phyloP scores from a whole-genome alignment of 371 early-diverging fungal species.

The Umbelopsis sp. region DNA sequence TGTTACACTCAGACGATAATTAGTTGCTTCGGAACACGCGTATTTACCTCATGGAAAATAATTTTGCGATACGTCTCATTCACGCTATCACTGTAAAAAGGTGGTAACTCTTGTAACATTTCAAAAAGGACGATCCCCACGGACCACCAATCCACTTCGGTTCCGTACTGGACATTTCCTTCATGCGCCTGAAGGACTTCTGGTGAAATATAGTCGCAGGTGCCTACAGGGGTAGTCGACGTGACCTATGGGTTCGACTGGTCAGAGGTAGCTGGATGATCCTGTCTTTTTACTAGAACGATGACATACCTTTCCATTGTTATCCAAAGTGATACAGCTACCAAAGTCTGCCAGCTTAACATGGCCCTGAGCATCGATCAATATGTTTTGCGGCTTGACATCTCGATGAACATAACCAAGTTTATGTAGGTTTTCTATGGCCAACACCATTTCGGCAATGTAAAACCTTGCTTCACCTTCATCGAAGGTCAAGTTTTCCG shows the following conservation, averaged over 20 bases:
- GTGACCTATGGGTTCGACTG: slow-evolving; percentile 47
- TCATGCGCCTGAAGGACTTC: slow-evolving; percentile 81
- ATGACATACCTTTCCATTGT: slow-evolving; percentile 32
- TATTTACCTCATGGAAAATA: slow-evolving; percentile 68
- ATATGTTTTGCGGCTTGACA: slow-evolving; percentile 83
- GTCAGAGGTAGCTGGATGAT: background rate
- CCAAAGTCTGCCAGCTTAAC: slow-evolving; percentile 95
- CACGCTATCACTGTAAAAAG: slow-evolving; percentile 84
- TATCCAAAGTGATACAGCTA: slow-evolving; percentile 53
- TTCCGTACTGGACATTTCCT: slow-evolving; percentile 80
- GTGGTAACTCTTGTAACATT: slow-evolving; percentile 91
- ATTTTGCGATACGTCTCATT: slow-evolving; percentile 89
- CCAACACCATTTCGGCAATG: slow-evolving; percentile 93
- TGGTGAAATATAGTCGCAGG: slow-evolving; percentile 96
- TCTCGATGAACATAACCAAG: slow-evolving; percentile 96
- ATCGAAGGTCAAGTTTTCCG: slow-evolving; percentile 69
- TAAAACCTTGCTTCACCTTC: slow-evolving; percentile 95
- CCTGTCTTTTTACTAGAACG: background rate
- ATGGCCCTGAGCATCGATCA: slow-evolving; percentile 76
- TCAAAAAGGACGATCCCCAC: slow-evolving; percentile 97
- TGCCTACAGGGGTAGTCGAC: slow-evolving; percentile 82
- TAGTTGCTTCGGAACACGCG: slow-evolving; percentile 21
- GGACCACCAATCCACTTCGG: slow-evolving; percentile 99
- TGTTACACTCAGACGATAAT: slow-evolving; percentile 8
- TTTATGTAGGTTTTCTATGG: slow-evolving; percentile 89